These are phyloP conservation scores for Aspergillus sp. DNA, from an alignment of 2,329 filamentous ascomycete genomes.

Conservation along the genomic window DNA sequence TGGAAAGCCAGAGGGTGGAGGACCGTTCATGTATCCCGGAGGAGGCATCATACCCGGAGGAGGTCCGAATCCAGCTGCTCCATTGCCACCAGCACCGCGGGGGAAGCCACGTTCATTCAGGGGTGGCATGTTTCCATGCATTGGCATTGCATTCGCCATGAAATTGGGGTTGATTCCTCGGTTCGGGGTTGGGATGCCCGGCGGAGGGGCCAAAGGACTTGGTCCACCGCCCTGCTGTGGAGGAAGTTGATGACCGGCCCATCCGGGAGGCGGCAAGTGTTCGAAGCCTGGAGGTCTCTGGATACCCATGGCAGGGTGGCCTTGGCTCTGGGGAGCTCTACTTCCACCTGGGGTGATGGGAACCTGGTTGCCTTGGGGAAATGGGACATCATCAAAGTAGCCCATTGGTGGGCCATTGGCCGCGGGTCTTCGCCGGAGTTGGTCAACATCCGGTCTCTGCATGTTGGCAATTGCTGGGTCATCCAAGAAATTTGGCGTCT, in stretches of 20 bases:
- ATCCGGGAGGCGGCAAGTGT: constrained; percentile 35
- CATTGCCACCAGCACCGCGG: constrained; percentile 26
- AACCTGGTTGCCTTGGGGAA: constrained; percentile 29
- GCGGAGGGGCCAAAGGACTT: constrained; percentile 31
- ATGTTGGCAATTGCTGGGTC: constrained; percentile 41
- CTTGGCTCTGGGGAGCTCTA: constrained; percentile 27
- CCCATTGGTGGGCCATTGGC: constrained; percentile 34
- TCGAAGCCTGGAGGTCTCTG: constrained; percentile 43
- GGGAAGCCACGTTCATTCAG: constrained; percentile 33
- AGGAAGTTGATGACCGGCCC: constrained; percentile 33
- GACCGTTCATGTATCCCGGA: constrained; percentile 41
- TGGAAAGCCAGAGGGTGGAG: constrained; percentile 34
- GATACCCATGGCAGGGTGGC: constrained; percentile 33
- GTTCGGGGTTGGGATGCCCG: constrained; percentile 33
- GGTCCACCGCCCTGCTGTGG: constrained; percentile 31
- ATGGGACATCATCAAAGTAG: constrained; percentile 39
- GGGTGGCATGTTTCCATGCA: constrained; percentile 29
- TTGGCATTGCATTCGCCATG: constrained; percentile 29
- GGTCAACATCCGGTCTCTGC: constrained; percentile 31
- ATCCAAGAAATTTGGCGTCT: constrained; percentile 35
- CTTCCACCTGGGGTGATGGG: constrained; percentile 31
- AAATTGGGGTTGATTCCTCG: constrained; percentile 36
- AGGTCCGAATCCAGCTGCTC: constrained; percentile 24
- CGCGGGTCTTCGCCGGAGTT: constrained; percentile 32
- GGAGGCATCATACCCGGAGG: constrained; percentile 43